These are phyloP conservation scores for Karstenula rhodostoma DNA, from an alignment of 2,329 filamentous ascomycete genomes.

Conservation along the genomic window DNA sequence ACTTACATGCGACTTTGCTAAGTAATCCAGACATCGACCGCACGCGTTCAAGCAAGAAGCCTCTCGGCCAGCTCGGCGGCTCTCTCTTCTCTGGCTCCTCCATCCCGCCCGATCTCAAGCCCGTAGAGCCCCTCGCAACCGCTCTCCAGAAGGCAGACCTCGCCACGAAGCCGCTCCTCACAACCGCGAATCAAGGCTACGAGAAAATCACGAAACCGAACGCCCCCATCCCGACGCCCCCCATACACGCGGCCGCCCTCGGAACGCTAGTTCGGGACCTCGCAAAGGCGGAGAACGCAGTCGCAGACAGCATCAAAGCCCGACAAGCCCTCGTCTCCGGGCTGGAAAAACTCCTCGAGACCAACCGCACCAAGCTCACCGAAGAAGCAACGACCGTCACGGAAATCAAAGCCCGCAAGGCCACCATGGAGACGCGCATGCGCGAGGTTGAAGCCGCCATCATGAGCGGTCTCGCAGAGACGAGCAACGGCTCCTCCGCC, in stretches of 20 bases:
- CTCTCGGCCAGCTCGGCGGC: constrained; percentile 62
- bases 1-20: constrained; percentile 8
- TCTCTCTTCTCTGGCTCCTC: constrained; percentile 73
- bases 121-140: constrained; percentile 77
- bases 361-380: constrained; percentile 73
- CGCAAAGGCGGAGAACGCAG: constrained; percentile 85
- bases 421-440: constrained; percentile 81
- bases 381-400: constrained; percentile 73
- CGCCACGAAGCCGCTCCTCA: constrained; percentile 71
- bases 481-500: constrained; percentile 56
- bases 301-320: constrained; percentile 88
- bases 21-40: constrained; percentile 62
- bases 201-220: constrained; percentile 80
- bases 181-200: constrained; percentile 81
- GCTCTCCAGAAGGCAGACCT: constrained; percentile 76
- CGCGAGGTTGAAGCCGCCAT: constrained; percentile 90
- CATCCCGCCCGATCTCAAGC: constrained; percentile 78
- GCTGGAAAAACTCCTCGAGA: constrained; percentile 81
- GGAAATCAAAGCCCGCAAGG: constrained; percentile 71
- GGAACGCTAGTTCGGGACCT: constrained; percentile 89
- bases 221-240: constrained; percentile 75
- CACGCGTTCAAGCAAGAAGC: constrained; percentile 62
- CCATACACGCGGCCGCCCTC: constrained; percentile 89
- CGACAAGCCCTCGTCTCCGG: constrained; percentile 78
- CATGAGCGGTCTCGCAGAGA: constrained; percentile 77